Evolutionary conservation across 352 stramenopile genomes (phyloP), one percentile per base, ranked within the genome.

Genomic region (Blastocystis sp.): DNA sequence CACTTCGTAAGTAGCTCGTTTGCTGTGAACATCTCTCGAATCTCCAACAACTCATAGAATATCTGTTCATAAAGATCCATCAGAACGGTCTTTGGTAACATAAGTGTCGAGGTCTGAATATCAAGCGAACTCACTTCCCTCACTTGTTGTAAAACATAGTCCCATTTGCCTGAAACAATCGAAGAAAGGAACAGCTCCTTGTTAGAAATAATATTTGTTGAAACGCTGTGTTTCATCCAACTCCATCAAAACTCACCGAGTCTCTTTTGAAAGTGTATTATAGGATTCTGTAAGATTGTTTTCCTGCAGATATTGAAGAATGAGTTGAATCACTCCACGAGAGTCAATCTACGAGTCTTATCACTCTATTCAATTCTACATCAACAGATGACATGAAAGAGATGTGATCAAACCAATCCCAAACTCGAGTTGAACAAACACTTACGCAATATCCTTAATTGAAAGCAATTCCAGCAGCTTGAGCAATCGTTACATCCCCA

Each of bases 81-180:
- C 35, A 83, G 56, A 4, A 83, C 57, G 32, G 7, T 7, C 42
- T 65, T 83, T 3, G 71, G 71, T 0, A 83, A 27, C 19, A 52
- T 83, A 3, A 93, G 92, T 67, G 88, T 77, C 19, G 91, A 69
- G 24, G 58, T 93, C 91, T 75, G 32, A 16, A 11, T 42, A 9
- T 21, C 29, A 69, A 3, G 12, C 29, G 5, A 4, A 1, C 32
- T n/a, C 21, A 93, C 88, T 46, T 89, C 85, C 86, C 91, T 90
- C 14, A 93, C 95, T 90, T 97, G 93, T 88, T 93, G 91, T 80
- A 97, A 90, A 61, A 97, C 93, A 49, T 88, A 89, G 88, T 97
- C 93, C 94, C 94, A 97, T 42, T 92, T 92, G 14, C 94, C 94
- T 46, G 92, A 85, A 21, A 87, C 88, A 54, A 97, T 94, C 90